phyloP scores from a whole-genome alignment of 305 asterid genomes.

The Plantago coronopus region DNA sequence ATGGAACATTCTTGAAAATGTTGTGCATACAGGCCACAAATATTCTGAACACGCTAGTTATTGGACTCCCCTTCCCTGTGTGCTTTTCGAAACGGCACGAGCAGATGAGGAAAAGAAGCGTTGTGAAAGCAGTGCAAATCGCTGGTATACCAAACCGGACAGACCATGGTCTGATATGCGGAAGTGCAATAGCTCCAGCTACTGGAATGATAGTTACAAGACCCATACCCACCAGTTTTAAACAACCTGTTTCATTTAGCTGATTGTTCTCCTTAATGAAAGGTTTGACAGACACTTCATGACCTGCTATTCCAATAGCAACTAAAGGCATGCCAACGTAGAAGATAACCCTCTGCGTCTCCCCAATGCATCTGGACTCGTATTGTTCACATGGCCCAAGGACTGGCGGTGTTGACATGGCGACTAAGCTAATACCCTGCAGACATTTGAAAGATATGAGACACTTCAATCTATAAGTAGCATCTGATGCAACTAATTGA shows the following conservation, averaged over 20 bases:
- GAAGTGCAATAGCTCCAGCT: slow-evolving; percentile 37
- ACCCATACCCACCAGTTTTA: not conserved
- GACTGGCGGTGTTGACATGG: slow-evolving; percentile 55
- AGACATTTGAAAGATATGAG: not conserved
- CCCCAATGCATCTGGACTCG: slow-evolving; percentile 52
- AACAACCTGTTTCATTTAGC: not conserved
- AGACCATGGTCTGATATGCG: slow-evolving; percentile 39
- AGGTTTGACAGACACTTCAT: slow-evolving; percentile 22
- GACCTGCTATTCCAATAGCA: slow-evolving; percentile 43
- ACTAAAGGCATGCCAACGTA: slow-evolving; percentile 35
- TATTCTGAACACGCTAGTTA: slow-evolving; percentile 27
- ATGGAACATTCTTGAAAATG: slow-evolving; percentile 16
- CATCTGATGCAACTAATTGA: too few relatives aligned
- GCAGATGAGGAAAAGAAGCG: slow-evolving; percentile 38
- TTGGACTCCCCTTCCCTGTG: slow-evolving; percentile 28
- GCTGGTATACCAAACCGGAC: slow-evolving; percentile 49
- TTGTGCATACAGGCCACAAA: slow-evolving; percentile 28
- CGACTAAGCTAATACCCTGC: slow-evolving; percentile 43
- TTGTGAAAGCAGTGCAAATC: slow-evolving; percentile 34
- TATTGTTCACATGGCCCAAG: slow-evolving; percentile 45
- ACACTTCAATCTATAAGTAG: too few relatives aligned
- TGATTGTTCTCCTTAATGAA: slow-evolving; percentile 28
- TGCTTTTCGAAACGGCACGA: slow-evolving; percentile 26
- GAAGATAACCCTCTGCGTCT: slow-evolving; percentile 37
- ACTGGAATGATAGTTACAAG: slow-evolving; percentile 11